A percentile compares a stretch with the other conserved stretches of the same genome.
Evolutionary conservation across 73 alveolate species (phyloP).

Genomic region (Halteria grandinella): DNA sequence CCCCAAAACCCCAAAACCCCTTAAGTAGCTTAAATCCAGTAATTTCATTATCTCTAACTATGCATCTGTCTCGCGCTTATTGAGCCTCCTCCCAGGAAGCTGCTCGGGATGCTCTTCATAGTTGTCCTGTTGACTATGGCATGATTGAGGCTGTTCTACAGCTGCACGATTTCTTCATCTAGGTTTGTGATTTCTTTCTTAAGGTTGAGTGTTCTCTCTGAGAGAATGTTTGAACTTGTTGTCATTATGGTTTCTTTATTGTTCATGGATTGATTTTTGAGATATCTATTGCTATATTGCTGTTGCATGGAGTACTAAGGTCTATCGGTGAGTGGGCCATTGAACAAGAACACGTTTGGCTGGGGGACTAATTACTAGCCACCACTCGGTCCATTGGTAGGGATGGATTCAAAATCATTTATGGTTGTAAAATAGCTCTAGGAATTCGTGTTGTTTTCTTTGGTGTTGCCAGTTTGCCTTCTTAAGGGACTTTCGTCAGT

Average conservation of each 20-base stretch:
- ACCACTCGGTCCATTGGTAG: not conserved
- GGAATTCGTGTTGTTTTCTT: not conserved
- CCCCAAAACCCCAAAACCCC: no score
- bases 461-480: not conserved
- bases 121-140: constrained; percentile 11
- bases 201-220: constrained; percentile 46
- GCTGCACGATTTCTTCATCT: constrained; percentile 34
- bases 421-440: not conserved
- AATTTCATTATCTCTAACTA: no score
- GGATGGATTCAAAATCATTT: constrained; percentile 3
- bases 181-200: constrained; percentile 39
- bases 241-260: constrained; percentile 37
- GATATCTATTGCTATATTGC: no score
- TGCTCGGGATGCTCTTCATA: no score
- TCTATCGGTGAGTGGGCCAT: not conserved
- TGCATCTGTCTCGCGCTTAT: no score
- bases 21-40: no score
- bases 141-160: constrained; percentile 14
- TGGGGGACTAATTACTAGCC: not conserved
- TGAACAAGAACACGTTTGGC: not conserved
- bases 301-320: no score
- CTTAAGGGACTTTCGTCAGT: not conserved
- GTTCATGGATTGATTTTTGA: no score
- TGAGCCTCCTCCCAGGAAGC: no score
- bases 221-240: constrained; percentile 22